Evolutionary conservation across 352 stramenopile species (phyloP).

Genomic region (Globisporangium takayamanum): DNA sequence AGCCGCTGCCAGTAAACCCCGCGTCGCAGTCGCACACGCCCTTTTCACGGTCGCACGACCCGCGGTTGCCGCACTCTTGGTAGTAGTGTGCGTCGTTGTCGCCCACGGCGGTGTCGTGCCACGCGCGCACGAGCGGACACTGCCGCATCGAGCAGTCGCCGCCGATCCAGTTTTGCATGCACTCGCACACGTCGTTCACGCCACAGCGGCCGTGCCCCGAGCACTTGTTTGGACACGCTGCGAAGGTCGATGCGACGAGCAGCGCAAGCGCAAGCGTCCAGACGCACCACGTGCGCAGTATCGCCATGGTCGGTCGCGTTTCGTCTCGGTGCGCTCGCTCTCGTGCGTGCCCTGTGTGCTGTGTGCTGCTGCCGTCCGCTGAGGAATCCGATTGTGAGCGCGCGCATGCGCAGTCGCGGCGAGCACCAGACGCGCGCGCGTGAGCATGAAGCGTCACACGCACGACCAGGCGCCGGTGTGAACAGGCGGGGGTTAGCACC

Average conservation of each 20-base stretch:
- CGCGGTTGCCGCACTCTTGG: slow-evolving; percentile 64
- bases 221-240: slow-evolving; percentile 78
- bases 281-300: slow-evolving; percentile 29
- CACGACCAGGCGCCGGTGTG: background rate
- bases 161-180: slow-evolving; percentile 75
- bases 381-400: slow-evolving; percentile 16
- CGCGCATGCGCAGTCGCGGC: background rate
- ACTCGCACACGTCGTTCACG: slow-evolving; percentile 69
- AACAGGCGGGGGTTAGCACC: background rate
- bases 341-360: background rate
- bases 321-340: too few relatives aligned
- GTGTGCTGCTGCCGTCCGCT: background rate
- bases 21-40: slow-evolving; percentile 59
- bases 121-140: slow-evolving; percentile 38
- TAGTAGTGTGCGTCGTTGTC: slow-evolving; percentile 59
- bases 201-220: slow-evolving; percentile 81
- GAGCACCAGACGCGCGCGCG: background rate
- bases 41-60: slow-evolving; percentile 64
- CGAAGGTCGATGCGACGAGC: slow-evolving; percentile 16
- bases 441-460: background rate
- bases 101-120: slow-evolving; percentile 34
- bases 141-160: slow-evolving; percentile 37
- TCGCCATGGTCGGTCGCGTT: background rate
- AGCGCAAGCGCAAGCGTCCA: slow-evolving; percentile 23
- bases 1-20: slow-evolving; percentile 64